Evolutionary conservation across 108 stramenopile species (phyloP), one percentile per base, ranked within the genome.

Genomic region (Skeletonema marinoi): DNA sequence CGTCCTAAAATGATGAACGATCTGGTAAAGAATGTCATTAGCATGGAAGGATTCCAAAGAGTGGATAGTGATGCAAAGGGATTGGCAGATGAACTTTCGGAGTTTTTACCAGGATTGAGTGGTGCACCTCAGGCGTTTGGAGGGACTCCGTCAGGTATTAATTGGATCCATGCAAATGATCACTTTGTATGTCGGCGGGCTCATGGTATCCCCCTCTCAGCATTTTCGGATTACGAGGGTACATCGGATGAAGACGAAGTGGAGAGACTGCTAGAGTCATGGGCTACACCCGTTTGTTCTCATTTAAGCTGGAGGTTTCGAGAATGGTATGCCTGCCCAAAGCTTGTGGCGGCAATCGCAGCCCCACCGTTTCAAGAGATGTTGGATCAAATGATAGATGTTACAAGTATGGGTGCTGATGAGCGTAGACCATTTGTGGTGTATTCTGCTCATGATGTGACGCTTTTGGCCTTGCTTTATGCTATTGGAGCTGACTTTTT

Each of bases 381-480:
- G 19, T 25, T 65, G 61, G 19, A 51, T 35, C 64, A 78, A 32
- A 78, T 88, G 71, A 65, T 80, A 16, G 63, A 73, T 17, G 71
- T 81, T 25, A 59, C 64, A 32, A 36, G 48, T 30, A 21, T 74
- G 32, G 74, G 62, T n/a, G 46, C 81, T 59, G 54, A 10, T 29
- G 54, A 56, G 10, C 77, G 82, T 13, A 77, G 58, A 44, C 88
- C 90, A 7, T 90, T 93, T 65, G 78, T 75, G 3, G 59, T 91
- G 9, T 93, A 91, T 71, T 86, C 88, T 32, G 89, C 89, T 68
- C 93, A 93, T 69, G 93, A 93, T 60, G 89, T 93, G 13, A 93
- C 93, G 8, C 68, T 93, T 42, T 51, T 93, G 10, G 86, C 85
- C 5, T 48, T 93, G 17, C 77, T 93, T 31, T 93, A 93, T 71